phyloP scores from a whole-genome alignment of 176 grass and related monocot species.

The Themeda triandra region DNA sequence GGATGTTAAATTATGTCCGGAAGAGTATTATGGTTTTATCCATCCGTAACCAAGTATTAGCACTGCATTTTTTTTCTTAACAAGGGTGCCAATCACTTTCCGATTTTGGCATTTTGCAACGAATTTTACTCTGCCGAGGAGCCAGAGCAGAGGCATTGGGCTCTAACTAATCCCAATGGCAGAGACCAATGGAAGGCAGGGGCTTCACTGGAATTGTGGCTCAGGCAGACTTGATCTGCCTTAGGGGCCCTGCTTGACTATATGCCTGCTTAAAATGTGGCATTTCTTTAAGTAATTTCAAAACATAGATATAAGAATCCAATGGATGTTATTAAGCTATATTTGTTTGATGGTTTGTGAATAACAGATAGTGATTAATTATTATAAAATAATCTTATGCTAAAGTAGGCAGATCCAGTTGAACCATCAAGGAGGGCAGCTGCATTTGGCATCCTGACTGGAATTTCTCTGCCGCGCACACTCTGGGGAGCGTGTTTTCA shows the following conservation, averaged over 20 bases:
- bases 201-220: too few relatives aligned
- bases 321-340: too few relatives aligned
- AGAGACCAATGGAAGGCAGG: too few relatives aligned
- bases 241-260: background rate
- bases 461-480: slow-evolving; percentile 71
- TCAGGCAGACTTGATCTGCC: too few relatives aligned
- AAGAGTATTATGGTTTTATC: background rate
- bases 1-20: background rate
- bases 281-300: background rate
- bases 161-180: too few relatives aligned
- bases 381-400: background rate
- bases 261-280: too few relatives aligned
- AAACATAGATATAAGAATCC: too few relatives aligned
- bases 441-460: slow-evolving; percentile 71
- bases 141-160: background rate
- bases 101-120: background rate
- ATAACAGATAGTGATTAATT: background rate
- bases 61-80: too few relatives aligned
- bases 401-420: slow-evolving; percentile 61
- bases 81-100: background rate
- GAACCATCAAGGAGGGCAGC: slow-evolving; percentile 55
- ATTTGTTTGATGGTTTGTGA: too few relatives aligned
- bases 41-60: background rate
- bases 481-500: slow-evolving; percentile 61
- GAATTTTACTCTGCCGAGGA: background rate